A percentile compares a stretch with the other conserved stretches of the same genome.
Evolutionary conservation across 352 stramenopile species (phyloP).

Genomic region (Thraustotheca clavata): DNA sequence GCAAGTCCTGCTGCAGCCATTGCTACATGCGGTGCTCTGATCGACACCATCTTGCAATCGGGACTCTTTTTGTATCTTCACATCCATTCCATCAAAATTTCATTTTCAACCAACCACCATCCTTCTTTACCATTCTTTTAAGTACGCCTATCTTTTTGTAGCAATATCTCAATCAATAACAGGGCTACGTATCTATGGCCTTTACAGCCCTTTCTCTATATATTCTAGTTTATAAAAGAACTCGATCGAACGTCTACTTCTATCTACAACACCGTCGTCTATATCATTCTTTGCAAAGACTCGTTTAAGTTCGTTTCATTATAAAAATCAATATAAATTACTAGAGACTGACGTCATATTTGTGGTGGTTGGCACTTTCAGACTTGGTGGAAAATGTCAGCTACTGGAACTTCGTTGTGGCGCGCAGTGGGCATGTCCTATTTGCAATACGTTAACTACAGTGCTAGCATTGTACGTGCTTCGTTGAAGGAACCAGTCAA

Average conservation of each 20-base stretch:
- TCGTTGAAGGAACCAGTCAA: constrained; percentile 82
- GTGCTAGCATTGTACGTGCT: constrained; percentile 55
- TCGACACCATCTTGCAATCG: constrained; percentile 6
- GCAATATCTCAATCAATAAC: too few species aligned
- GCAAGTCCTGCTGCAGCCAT: neutral
- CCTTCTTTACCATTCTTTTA: neutral
- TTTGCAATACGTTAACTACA: constrained; percentile 86
- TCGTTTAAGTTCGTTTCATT: too few species aligned
- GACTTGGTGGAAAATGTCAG: constrained; percentile 17
- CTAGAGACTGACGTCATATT: too few species aligned
- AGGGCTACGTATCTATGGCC: too few species aligned
- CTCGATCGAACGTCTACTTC: too few species aligned
- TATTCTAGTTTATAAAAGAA: too few species aligned
- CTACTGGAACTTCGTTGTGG: constrained; percentile 79
- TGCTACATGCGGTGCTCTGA: neutral
- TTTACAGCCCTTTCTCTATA: too few species aligned
- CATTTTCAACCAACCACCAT: neutral
- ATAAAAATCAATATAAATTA: too few species aligned
- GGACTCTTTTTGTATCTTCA: neutral
- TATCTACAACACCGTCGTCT: too few species aligned
- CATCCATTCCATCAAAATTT: neutral
- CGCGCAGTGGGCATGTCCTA: constrained; percentile 80
- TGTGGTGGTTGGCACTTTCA: constrained; percentile 18
- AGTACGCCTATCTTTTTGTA: too few species aligned
- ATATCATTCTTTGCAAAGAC: too few species aligned